These are phyloP conservation scores for Diplodia mutila DNA, from an alignment of 2,329 filamentous ascomycete genomes.

Conservation along the genomic window DNA sequence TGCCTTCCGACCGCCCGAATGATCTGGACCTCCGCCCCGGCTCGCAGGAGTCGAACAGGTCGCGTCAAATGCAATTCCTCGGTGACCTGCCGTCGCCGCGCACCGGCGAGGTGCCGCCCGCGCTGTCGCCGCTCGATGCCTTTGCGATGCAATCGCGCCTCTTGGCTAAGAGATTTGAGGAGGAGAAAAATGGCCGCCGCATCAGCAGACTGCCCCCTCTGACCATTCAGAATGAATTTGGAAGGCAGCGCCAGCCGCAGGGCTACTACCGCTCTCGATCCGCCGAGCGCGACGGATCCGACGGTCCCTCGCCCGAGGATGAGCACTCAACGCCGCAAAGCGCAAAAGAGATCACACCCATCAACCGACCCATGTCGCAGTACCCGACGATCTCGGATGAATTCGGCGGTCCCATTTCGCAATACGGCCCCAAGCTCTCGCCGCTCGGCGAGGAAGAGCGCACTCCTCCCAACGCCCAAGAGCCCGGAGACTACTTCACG, in stretches of 20 bases:
- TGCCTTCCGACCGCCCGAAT: conserved; percentile 34
- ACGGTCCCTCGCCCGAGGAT: conserved; percentile 47
- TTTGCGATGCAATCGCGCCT: conserved; percentile 90
- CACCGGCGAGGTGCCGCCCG: conserved; percentile 72
- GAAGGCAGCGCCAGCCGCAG: conserved; percentile 65
- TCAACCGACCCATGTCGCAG: conserved; percentile 41
- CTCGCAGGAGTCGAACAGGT: conserved; percentile 25
- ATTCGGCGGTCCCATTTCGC: conserved; percentile 34
- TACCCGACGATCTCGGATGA: conserved; percentile 43
- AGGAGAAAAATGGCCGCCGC: conserved; percentile 69
- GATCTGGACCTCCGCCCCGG: conserved; percentile 39
- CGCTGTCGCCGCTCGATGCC: conserved; percentile 91
- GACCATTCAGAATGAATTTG: conserved; percentile 81
- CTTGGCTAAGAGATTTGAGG: conserved; percentile 83
- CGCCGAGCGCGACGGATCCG: conserved; percentile 58
- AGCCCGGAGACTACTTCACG: conserved; percentile 47
- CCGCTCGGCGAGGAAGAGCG: conserved; percentile 41
- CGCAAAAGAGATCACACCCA: conserved; percentile 33
- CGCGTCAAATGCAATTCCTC: conserved; percentile 37
- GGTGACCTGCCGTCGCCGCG: conserved; percentile 52
- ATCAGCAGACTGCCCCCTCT: conserved; percentile 85
- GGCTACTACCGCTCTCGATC: conserved; percentile 81
- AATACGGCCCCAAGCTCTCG: conserved; percentile 38
- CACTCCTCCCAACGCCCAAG: conserved; percentile 29
- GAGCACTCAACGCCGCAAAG: conserved; percentile 33